Percentiles rank a stretch among this genome's conserved stretches.
Evolutionary conservation across 2,329 filamentous ascomycete species (phyloP).

Genomic region (Phaeosphaeria sp.): DNA sequence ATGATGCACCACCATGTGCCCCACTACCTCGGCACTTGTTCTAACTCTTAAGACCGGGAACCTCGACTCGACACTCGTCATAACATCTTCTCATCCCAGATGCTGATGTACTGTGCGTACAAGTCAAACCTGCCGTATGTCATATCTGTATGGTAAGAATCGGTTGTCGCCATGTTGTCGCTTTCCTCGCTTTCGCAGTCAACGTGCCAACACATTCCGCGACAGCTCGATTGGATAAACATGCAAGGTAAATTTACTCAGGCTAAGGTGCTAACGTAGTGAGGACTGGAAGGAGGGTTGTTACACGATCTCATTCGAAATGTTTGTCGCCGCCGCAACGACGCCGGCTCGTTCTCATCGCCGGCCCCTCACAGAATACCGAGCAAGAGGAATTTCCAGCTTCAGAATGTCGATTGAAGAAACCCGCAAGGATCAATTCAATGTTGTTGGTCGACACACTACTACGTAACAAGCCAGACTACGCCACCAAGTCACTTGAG

Average conservation of each 20-base stretch:
- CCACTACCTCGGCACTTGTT: constrained; percentile 3
- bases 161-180: not conserved
- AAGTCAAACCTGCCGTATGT: not conserved
- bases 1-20: constrained; percentile 2
- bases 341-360: too few relatives aligned
- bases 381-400: too few relatives aligned
- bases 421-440: too few relatives aligned
- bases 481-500: too few relatives aligned
- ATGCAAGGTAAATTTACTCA: not conserved
- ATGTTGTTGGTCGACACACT: too few relatives aligned
- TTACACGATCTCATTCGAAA: not conserved
- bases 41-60: not conserved
- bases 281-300: not conserved
- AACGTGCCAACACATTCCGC: not conserved
- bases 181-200: not conserved
- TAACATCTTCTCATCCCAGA: not conserved
- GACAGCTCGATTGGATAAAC: not conserved
- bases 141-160: not conserved
- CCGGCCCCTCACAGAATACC: too few relatives aligned
- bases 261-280: not conserved
- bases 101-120: not conserved
- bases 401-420: too few relatives aligned
- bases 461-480: too few relatives aligned
- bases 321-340: too few relatives aligned
- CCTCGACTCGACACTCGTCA: not conserved